These are phyloP conservation scores for Aspergillus leporis DNA, from an alignment of 495 filamentous ascomycete genomes.

Conservation along the genomic window DNA sequence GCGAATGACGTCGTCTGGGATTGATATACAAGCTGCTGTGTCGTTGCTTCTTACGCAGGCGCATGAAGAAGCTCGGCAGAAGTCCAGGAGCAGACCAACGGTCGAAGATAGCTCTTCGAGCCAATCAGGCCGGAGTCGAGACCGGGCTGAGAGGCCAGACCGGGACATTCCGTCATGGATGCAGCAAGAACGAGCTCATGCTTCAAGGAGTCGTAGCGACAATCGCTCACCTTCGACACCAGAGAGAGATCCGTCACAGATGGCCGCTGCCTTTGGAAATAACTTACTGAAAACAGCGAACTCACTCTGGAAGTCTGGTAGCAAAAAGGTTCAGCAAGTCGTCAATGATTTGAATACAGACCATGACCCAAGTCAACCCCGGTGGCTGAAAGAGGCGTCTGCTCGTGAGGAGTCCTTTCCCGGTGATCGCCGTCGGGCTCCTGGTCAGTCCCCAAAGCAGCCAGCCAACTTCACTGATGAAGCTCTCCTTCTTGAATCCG, in stretches of 20 bases:
- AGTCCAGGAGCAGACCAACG: conserved; percentile 41
- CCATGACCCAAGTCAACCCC: conserved; percentile 82
- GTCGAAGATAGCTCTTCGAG: conserved; percentile 31
- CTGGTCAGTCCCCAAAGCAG: conserved; percentile 19
- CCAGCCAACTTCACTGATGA: conserved; percentile 71
- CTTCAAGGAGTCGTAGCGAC: conserved; percentile 43
- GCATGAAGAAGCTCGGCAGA: conserved; percentile 70
- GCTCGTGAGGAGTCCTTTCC: conserved; percentile 32
- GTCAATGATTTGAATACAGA: conserved; percentile 85
- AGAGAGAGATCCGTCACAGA: conserved; percentile 77
- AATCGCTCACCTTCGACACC: conserved; percentile 58
- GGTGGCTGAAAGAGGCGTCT: conserved; percentile 83
- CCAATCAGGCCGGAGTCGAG: conserved; percentile 34
- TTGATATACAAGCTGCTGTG: conserved; percentile 84
- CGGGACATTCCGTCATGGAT: conserved; percentile 41
- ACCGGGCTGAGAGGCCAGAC: conserved; percentile 41
- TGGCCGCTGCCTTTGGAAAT: conserved; percentile 77
- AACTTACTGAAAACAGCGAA: conserved; percentile 92
- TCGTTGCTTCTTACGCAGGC: conserved; percentile 89
- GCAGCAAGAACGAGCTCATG: conserved; percentile 32
- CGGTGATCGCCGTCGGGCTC: conserved; percentile 18
- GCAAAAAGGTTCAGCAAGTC: conserved; percentile 92
- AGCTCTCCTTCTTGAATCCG: conserved; percentile 82
- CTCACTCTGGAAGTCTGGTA: conserved; percentile 88
- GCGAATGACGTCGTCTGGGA: conserved; percentile 71